Conservation (phyloP, 2,329 filamentous ascomycete genomes). For the Calonectria naviculata region DNA sequence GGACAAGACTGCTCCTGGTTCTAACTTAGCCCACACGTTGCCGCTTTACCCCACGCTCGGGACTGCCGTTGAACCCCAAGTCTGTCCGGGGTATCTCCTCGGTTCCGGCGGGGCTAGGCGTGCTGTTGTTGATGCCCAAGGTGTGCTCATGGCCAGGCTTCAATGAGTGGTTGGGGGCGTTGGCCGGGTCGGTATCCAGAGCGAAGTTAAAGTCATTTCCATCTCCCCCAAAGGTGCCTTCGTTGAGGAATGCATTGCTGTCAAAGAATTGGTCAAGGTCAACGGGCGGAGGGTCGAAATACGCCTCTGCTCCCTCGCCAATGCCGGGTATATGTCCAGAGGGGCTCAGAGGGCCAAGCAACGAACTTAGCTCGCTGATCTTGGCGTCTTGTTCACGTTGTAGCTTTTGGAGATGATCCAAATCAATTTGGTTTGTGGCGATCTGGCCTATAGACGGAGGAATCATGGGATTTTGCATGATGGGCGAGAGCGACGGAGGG, state of each 20-base stretch:
- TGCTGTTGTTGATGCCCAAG: slow-evolving; percentile 45
- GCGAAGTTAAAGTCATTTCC: slow-evolving; percentile 64
- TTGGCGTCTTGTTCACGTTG: slow-evolving; percentile 83
- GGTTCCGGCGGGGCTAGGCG: slow-evolving; percentile 59
- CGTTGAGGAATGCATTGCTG: slow-evolving; percentile 52
- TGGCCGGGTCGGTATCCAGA: slow-evolving; percentile 51
- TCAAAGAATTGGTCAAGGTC: slow-evolving; percentile 66
- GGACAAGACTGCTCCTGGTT: not conserved
- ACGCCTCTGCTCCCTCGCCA: slow-evolving; percentile 51
- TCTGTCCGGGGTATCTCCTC: slow-evolving; percentile 63
- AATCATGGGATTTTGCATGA: slow-evolving; percentile 55
- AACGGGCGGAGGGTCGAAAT: slow-evolving; percentile 51
- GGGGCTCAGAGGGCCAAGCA: slow-evolving; percentile 84
- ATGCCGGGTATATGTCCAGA: slow-evolving; percentile 82
- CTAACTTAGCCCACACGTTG: slow-evolving; percentile 47
- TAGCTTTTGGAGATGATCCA: slow-evolving; percentile 82
- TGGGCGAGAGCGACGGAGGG: slow-evolving; percentile 59
- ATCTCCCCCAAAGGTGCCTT: slow-evolving; percentile 53
- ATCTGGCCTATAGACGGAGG: slow-evolving; percentile 70
- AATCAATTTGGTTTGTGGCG: slow-evolving; percentile 76
- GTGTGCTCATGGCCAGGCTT: slow-evolving; percentile 28
- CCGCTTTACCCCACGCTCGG: slow-evolving; percentile 48
- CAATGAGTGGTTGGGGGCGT: slow-evolving; percentile 39
- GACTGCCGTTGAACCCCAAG: slow-evolving; percentile 40
- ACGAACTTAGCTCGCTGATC: slow-evolving; percentile 78